Evolutionary conservation across 805 yeast species (phyloP), one percentile per base, ranked within the genome.

Genomic region (Candida pseudofarinosa): DNA sequence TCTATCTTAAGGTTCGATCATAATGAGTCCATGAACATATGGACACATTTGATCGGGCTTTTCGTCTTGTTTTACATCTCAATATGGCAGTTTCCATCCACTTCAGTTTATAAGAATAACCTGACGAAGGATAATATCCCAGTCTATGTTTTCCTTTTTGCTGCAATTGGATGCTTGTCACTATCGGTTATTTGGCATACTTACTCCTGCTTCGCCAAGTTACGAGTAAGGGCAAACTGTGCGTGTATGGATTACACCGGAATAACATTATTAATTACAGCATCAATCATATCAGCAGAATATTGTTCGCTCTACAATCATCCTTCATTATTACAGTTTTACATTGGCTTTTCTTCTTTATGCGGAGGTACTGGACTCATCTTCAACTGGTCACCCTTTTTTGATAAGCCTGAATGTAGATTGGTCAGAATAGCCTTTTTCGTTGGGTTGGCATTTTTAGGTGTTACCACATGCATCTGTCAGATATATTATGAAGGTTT

Each of bases 211-310:
- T 85, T 88, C 49, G 79, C 91, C 14, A 74, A 75, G 39, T 62
- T 85, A 36, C 55, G 69, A 16, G 60, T 80, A 48, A 76, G 96
- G 59, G 74, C 81, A 50, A 77, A 80, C 41, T 88, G 86, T 65
- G 97, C 97, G 0, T 93, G 99, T 62, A 80, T 90, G 35, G 99
- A 91, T 67, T 91, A 91, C 63, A 84, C 95, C 4, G 99, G 99
- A 2, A 91, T 91, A 51, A 88, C 97, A 0, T 76, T 89, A 12
- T 69, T 93, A 50, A 90, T 91, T 53, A 85, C 96, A 0, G 91
- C 95, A 13, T 86, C 96, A 2, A 85, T 93, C 37, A 69, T 93
- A 36, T 80, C 96, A 3, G 83, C 91, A 0, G 96, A 91, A 62
- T 89, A 87, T 61, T 78, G 87, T 15, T 75, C 90, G 1, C 73